Evolutionary conservation across 179 eudicot genomes (phyloP), one percentile per base, ranked within the genome.

Genomic region (Kewa caespitosa): DNA sequence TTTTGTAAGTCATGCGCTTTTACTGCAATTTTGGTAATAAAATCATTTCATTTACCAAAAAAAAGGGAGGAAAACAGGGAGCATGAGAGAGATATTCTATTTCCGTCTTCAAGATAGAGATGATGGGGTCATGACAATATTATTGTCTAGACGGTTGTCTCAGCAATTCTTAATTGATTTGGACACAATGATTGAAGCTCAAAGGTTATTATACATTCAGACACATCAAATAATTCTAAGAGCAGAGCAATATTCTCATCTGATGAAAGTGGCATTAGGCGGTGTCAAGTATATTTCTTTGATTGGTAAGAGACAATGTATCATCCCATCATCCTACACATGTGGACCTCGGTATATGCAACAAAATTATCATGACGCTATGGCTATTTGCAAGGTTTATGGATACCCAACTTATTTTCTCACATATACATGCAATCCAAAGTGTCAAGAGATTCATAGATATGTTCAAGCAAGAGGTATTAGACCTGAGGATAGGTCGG

Each of bases 161-260:
- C 57, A 72, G 54, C 72, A 78, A 15, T 65, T 71, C 22, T 20
- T 78, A 8, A 67, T 78, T 2, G 81, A 78, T 63, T 54, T 27
- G 41, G 71, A 71, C 33, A 46, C 76, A 25, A 77, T 72, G 81
- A 70, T 78, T 2, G 72, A 71, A 34, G 22, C 71, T 1, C 12
- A 38, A 2, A 72, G 72, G 30, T 23, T 48, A 1, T 27, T n/a
- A 0, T 72, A 36, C 43, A 31, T 78, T 18, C 37, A 59, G 22
- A 22, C 28, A 5, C 33, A 72, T 38, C 65, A 78, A 31, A 34
- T 36, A 13, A 38, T 13, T 13, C 20, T 65, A 18, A 12, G 69
- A 30, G 36, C 57, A 12, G 66, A 72, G 0, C 42, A 28, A 3
- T 63, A 38, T 23, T 7, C 13, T 4, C 52, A 30, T 31, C 23